Evolutionary conservation across 352 stramenopile species (phyloP), one percentile per base, ranked within the genome.

Genomic region (Globisporangium cylindrosporum): DNA sequence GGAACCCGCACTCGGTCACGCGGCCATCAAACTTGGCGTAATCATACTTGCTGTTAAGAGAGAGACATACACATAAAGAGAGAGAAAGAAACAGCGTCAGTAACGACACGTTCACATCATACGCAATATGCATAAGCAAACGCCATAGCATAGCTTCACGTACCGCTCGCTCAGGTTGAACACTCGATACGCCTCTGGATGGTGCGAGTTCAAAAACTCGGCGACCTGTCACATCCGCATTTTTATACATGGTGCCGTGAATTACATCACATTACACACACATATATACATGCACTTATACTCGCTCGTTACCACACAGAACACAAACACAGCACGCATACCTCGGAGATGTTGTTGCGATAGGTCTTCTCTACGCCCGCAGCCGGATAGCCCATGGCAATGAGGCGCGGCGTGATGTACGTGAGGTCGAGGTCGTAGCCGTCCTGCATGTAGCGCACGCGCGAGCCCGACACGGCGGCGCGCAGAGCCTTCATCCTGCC

Each of bases 341-440:
- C 78, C 66, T 95, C 84, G 51, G 76, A 81, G 68, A 94, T 92
- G 73, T 93, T 84, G 76, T 95, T 95, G 61, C 88, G 84, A 68
- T 94, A 94, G 14, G 84, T 93, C 54, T 94, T 93, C 75, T 95
- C 88, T 51, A 95, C 77, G 74, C 86, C 86, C 32, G 81, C 81
- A 34, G 88, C 88, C 15, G 88, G 88, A 69, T 94, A 95, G 0
- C 84, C 86, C 86, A 95, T 94, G 64, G 88, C 88, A 48, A 95
- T 80, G 62, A 95, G 79, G 38, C 78, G 80, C 29, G 75, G 75
- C n/a, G 82, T 88, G 76, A 95, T 94, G 73, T 94, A 94, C 38
- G 88, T 95, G 55, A 95, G 75, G 74, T 95, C 88, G 36, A 95
- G 74, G 72, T 95, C 84, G 73, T 81, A 93, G 1, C 88, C 88